Percentiles rank a stretch among this genome's conserved stretches.
These are phyloP conservation scores for Podospora pseudopauciseta DNA, from an alignment of 495 filamentous ascomycete genomes.

Conservation along the genomic window DNA sequence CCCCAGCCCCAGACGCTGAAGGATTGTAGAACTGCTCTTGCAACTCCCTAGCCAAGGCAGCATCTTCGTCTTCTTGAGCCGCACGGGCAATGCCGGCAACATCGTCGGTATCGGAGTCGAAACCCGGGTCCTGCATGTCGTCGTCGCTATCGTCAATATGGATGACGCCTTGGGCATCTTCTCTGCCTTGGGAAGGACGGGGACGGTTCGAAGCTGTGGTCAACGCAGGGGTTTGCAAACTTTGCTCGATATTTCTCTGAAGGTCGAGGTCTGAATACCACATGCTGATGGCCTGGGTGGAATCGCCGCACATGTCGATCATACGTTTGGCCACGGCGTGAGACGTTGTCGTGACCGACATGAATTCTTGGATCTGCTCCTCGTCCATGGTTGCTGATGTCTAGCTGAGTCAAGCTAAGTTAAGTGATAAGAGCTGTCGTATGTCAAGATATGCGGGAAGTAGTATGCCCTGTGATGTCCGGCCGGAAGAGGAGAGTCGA, in stretches of 20 bases:
- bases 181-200: constrained; percentile 34
- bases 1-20: constrained; percentile 28
- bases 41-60: constrained; percentile 82
- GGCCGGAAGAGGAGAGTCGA: too few species aligned
- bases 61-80: constrained; percentile 74
- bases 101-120: constrained; percentile 28
- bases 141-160: constrained; percentile 69
- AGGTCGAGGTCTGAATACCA: constrained; percentile 79
- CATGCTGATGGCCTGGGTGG: constrained; percentile 81
- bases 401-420: too few species aligned
- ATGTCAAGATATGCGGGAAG: too few species aligned
- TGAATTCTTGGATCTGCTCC: constrained; percentile 41
- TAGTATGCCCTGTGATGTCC: neutral
- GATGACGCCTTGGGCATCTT: constrained; percentile 60
- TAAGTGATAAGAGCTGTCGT: too few species aligned
- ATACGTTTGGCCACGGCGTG: constrained; percentile 70
- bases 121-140: constrained; percentile 53
- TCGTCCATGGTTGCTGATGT: neutral
- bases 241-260: constrained; percentile 46
- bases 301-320: constrained; percentile 75
- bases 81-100: constrained; percentile 40
- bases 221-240: constrained; percentile 27
- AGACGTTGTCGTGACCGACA: constrained; percentile 60
- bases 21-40: constrained; percentile 86
- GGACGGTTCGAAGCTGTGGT: constrained; percentile 26